These are phyloP conservation scores for Sporothrix euskadiensis DNA, from an alignment of 2,329 filamentous ascomycete genomes.

Conservation along the genomic window DNA sequence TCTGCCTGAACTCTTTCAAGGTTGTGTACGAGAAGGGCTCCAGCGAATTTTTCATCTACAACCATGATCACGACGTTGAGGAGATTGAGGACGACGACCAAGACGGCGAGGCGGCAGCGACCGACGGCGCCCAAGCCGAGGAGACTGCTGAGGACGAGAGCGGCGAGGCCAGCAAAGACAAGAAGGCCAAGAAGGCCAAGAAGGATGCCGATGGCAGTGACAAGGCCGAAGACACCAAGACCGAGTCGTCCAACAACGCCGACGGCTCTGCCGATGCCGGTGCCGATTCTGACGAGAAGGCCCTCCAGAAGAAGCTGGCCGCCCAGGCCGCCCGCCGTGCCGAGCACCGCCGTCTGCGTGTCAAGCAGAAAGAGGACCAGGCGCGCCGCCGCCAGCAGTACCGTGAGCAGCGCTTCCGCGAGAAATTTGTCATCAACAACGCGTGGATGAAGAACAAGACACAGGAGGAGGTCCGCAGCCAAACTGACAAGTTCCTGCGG, in stretches of 20 bases:
- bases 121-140: neutral
- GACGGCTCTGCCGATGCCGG: neutral
- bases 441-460: constrained; percentile 78
- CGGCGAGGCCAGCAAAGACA: neutral
- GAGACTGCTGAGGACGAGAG: neutral
- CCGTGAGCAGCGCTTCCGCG: constrained; percentile 57
- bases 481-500: constrained; percentile 64
- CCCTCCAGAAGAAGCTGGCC: constrained; percentile 12
- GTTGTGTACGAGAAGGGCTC: constrained; percentile 74
- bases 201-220: neutral
- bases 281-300: neutral
- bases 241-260: constrained; percentile 3
- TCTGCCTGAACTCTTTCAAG: constrained; percentile 76
- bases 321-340: constrained; percentile 24
- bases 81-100: constrained; percentile 25
- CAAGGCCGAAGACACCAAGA: neutral
- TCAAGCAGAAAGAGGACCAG: constrained; percentile 53
- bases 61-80: constrained; percentile 64
- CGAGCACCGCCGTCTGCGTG: constrained; percentile 31
- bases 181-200: neutral
- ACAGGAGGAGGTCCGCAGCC: constrained; percentile 72
- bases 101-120: neutral
- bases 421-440: constrained; percentile 81
- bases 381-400: constrained; percentile 41
- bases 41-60: constrained; percentile 71